A percentile compares a stretch with the other conserved stretches of the same genome.
These are phyloP conservation scores for Microdochium nivale DNA, from an alignment of 2,329 filamentous ascomycete genomes.

Conservation along the genomic window DNA sequence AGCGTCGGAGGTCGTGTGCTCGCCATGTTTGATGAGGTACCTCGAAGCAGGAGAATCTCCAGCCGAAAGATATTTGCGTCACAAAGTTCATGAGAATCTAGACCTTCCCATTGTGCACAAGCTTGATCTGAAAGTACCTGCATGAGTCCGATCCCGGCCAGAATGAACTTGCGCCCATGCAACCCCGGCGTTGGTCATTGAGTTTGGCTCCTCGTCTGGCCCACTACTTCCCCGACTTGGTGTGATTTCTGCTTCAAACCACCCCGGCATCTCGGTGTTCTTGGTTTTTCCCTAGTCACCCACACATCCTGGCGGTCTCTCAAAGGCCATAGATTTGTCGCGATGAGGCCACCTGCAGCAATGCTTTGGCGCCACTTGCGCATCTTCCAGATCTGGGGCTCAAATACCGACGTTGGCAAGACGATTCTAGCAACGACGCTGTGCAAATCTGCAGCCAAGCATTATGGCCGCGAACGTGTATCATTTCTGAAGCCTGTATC, in stretches of 20 bases:
- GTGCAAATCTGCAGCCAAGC: constrained; percentile 48
- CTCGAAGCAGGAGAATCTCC: neutral
- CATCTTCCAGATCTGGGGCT: constrained; percentile 69
- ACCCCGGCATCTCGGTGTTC: no score
- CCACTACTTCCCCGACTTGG: neutral
- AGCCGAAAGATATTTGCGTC: neutral
- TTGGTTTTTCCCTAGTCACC: no score
- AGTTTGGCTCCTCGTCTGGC: neutral
- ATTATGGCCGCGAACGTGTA: constrained; percentile 36
- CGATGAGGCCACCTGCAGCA: constrained; percentile 42
- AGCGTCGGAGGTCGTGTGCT: constrained; percentile 1
- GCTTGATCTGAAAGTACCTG: neutral
- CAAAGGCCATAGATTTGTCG: constrained; percentile 1
- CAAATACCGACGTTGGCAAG: constrained; percentile 80
- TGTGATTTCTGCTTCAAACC: no score
- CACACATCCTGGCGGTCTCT: neutral
- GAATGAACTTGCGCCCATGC: neutral
- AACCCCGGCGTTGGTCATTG: neutral
- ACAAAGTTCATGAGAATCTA: neutral
- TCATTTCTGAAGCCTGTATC: constrained; percentile 76
- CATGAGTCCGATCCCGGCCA: neutral
- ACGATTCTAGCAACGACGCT: constrained; percentile 71
- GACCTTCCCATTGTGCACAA: neutral
- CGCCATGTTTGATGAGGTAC: neutral
- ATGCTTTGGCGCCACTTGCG: constrained; percentile 61